Base-by-base conservation (phyloP, 805 yeast genomes). In the Hanseniaspora jakobsenii region DNA sequence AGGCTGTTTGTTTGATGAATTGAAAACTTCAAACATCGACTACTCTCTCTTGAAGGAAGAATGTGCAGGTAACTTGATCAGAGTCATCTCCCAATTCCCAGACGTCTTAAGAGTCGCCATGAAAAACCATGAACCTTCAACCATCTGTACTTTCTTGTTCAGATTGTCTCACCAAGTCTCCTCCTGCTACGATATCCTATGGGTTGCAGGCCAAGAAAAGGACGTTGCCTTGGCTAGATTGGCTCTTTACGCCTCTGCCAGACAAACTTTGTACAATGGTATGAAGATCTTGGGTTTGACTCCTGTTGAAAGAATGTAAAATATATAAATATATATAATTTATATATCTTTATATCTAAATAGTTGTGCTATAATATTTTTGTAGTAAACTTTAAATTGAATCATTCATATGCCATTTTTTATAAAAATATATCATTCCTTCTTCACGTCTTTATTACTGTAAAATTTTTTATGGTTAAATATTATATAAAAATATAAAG, bases 291-390 rank as follows among this genome's bases (percentile, higher is more conserved):
- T 91, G 57, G 95, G 96, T 47, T 72, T 91, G 60, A 86, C 96
- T 36, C 97, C 99, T n/a, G 97, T 91, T 50, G 95, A 89, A 56
- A 80, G 97, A 75, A 89, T 89, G 97, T 89, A 70, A 66, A 23
- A 12, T 16, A 6, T 16, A 16, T 12, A 17, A 16, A 12, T 29
- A 29, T 29, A 29, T 14, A 13, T 9, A 9, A 30, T 14, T 9
- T 30, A 16, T 18, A 22, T 10, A 28, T 7, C 16, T 10, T 12
- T 13, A 17, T 26, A 12, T 9, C 13, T 13, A 26, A 19, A 4
- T 28, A 27, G 17, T 12, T 26, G 13, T 10, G 17, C 27, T 27
- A 18, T 6, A 3, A 10, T 24, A 22, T 14, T n/a, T 6, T 19
- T 35, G 14, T 6, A 12, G 5, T 16, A 32, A 5, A 32, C 18